Base-by-base conservation (phyloP, 23 red algal species). In the Gracilaria vermiculophylla region DNA sequence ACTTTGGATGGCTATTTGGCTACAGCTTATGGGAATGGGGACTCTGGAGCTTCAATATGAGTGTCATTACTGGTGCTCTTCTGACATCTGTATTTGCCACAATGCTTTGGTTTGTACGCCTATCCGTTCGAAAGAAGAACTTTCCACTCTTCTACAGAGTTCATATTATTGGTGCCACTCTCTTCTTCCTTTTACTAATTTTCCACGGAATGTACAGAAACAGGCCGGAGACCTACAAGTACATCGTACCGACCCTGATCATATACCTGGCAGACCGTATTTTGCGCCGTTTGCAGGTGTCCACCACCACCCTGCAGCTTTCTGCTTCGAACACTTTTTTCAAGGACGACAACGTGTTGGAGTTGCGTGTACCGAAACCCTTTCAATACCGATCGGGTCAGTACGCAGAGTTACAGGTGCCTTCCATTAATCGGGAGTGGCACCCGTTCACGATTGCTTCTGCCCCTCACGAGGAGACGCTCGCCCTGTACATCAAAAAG, bases 381-480 rank as follows among this genome's bases (percentile, higher is more conserved):
- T 95, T 95, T 62, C 55, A 61, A 21, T 95, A 86, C 34, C 62
- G 80, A 37, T 78, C 94, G 1, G 94, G 94, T 54, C 94, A 95
- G 74, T 95, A 91, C 55, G 94, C 88, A 39, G 87, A 95, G 77
- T 29, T 95, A 25, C 62, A 84, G 24, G 78, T 95, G 20, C 94
- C 94, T 20, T 70, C 62, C 2, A 86, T 95, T 24, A 86, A 86
- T 49, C 85, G 64, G 15, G 84, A 90, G 75, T 95, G 81, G 80
- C 94, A 95, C 74, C 94, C 94, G 6, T 87, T 95, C 53, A 91
- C 94, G 25, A 95, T 95, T 75, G 94, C 94, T 34, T 81, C 71
- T 10, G 94, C 84, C 37, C 94, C 85, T 19, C 79, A 95, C 37
- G 94, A 95, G 12, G 47, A 82, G 45, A 72, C 80, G 15, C 66